Percentiles rank a stretch among this genome's conserved stretches.
Conservation (phyloP, 1,284 basidiomycete genomes). For the Porodaedalea pini region DNA sequence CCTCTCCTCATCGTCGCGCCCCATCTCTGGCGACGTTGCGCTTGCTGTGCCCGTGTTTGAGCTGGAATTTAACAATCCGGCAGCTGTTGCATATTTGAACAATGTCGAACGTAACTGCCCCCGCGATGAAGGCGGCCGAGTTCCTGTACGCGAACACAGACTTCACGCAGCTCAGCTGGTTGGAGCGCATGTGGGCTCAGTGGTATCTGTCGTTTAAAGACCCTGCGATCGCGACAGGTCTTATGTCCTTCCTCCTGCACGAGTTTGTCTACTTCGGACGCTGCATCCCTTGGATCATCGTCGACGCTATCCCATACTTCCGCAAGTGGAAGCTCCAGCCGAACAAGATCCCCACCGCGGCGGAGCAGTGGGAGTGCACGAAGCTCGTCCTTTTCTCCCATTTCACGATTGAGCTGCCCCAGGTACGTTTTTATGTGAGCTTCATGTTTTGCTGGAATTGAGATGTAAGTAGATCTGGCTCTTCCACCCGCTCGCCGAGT, state of each 20-base stretch:
- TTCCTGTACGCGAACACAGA: constrained; percentile 59
- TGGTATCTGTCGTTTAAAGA: constrained; percentile 89
- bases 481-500: constrained; percentile 93
- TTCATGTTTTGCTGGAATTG: constrained; percentile 3
- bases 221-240: constrained; percentile 90
- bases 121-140: constrained; percentile 28
- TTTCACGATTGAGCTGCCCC: constrained; percentile 93
- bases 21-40: not conserved
- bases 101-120: constrained; percentile 33
- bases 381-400: constrained; percentile 94
- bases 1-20: not conserved
- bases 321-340: constrained; percentile 93
- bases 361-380: constrained; percentile 95
- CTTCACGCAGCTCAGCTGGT: constrained; percentile 64
- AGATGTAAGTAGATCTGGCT: constrained; percentile 75
- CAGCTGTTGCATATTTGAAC: not conserved
- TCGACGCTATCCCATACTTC: constrained; percentile 93
- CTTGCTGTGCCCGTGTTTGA: not conserved
- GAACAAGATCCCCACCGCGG: constrained; percentile 72
- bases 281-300: constrained; percentile 92
- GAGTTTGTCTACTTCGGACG: constrained; percentile 99
- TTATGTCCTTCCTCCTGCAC: constrained; percentile 92
- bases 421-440: constrained; percentile 45
- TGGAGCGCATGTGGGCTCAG: constrained; percentile 76
- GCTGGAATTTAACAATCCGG: not conserved